A percentile compares a stretch with the other conserved stretches of the same genome.
These are phyloP conservation scores for Gossypium raimondii DNA, from an alignment of 345 rosid species.

Conservation along the genomic window DNA sequence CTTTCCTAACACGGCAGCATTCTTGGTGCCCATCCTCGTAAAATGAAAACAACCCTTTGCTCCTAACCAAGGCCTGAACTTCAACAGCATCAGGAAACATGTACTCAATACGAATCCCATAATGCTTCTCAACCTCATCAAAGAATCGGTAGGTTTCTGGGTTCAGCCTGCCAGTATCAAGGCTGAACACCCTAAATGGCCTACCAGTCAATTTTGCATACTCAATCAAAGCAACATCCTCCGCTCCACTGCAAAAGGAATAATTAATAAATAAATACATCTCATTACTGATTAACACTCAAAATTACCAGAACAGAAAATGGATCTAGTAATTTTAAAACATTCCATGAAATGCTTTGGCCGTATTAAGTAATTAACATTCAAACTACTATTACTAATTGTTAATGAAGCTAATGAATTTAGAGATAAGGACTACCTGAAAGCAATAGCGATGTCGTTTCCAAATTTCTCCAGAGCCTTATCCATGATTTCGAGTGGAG, in stretches of 20 bases:
- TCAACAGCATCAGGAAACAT: constrained; percentile 97
- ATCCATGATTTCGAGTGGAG: constrained; percentile 89
- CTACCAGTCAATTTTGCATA: constrained; percentile 81
- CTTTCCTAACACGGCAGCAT: constrained; percentile 97
- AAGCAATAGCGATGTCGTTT: constrained; percentile 81
- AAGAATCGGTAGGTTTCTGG: constrained; percentile 76
- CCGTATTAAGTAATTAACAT: background rate
- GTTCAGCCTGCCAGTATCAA: constrained; percentile 91
- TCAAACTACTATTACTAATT: background rate
- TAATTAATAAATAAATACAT: background rate
- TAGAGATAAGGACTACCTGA: constrained; percentile 47
- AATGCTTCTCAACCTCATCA: constrained; percentile 72
- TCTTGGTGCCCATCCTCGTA: constrained; percentile 97
- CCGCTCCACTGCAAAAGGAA: constrained; percentile 72
- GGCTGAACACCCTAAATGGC: constrained; percentile 84
- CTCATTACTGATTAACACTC: background rate
- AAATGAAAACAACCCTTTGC: constrained; percentile 87
- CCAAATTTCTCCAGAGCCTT: constrained; percentile 84
- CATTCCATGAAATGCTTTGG: background rate
- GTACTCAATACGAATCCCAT: constrained; percentile 75
- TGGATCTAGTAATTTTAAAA: constrained; percentile 11
- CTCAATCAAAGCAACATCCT: constrained; percentile 93
- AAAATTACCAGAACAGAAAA: background rate
- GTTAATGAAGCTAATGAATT: background rate
- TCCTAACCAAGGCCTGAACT: constrained; percentile 86